Conservation (phyloP, 2,329 filamentous ascomycete species). For the Blumeriella jaapii region DNA sequence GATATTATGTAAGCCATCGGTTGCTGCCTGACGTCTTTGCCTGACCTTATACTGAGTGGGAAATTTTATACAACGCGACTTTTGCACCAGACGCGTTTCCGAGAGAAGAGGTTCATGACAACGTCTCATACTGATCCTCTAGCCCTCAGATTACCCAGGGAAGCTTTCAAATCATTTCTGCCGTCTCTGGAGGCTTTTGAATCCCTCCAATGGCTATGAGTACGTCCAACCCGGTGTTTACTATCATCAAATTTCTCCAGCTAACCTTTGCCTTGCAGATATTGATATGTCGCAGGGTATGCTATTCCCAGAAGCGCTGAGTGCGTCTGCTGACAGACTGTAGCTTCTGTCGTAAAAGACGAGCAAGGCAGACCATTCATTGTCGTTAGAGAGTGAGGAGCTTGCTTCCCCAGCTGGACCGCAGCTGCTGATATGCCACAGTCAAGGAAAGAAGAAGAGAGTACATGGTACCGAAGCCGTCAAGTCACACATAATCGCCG, state of each 20-base stretch:
- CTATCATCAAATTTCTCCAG: constrained; percentile 11
- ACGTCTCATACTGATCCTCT: not conserved
- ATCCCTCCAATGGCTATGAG: constrained; percentile 45
- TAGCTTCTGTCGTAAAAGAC: constrained; percentile 78
- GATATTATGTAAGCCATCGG: too few species aligned
- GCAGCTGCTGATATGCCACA: constrained; percentile 30
- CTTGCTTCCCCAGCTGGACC: not conserved
- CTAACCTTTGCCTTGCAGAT: constrained; percentile 39
- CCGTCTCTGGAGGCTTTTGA: constrained; percentile 12
- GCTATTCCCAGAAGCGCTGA: constrained; percentile 11
- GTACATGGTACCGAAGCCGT: constrained; percentile 94
- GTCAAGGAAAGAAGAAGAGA: constrained; percentile 95
- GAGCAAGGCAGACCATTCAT: constrained; percentile 97
- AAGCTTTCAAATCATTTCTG: constrained; percentile 3
- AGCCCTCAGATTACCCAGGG: not conserved
- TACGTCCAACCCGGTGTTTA: constrained; percentile 30
- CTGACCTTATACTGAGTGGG: too few species aligned
- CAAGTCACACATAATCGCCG: constrained; percentile 95
- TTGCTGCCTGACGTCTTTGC: too few species aligned
- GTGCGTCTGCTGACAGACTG: constrained; percentile 17
- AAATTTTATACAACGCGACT: too few species aligned
- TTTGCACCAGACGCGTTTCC: constrained; percentile 1
- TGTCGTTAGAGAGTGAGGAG: constrained; percentile 84
- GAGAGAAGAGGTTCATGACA: not conserved
- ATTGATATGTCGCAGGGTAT: constrained; percentile 77